phyloP scores from a whole-genome alignment of 2,329 filamentous ascomycete species.

The Exophiala sp. region DNA sequence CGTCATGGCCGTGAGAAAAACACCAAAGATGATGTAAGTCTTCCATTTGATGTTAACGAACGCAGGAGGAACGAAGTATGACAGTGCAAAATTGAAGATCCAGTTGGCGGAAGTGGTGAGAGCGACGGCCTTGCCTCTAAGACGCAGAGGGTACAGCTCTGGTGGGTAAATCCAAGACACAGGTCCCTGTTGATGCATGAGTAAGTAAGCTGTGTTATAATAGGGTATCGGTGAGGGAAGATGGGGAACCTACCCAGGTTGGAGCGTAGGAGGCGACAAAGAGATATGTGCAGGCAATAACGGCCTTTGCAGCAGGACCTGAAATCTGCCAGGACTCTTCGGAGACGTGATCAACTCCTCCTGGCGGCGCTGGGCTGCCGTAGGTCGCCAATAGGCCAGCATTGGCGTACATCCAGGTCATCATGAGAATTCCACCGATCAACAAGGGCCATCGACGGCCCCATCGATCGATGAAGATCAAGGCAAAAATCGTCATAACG shows the following conservation, averaged over 20 bases:
- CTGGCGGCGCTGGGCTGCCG: slow-evolving; percentile 39
- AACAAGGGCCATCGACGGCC: slow-evolving; percentile 68
- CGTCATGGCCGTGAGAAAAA: slow-evolving; percentile 66
- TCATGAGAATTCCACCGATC: slow-evolving; percentile 64
- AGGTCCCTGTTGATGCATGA: slow-evolving; percentile 42
- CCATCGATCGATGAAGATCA: slow-evolving; percentile 72
- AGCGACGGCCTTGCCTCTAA: slow-evolving; percentile 63
- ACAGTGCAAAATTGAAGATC: slow-evolving; percentile 56
- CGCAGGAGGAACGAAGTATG: slow-evolving; percentile 57
- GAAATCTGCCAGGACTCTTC: slow-evolving; percentile 39
- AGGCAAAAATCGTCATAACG: slow-evolving; percentile 70
- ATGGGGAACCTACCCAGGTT: slow-evolving; percentile 53
- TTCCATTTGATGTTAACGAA: slow-evolving; percentile 58
- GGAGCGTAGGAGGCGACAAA: slow-evolving; percentile 68
- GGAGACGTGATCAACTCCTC: slow-evolving; percentile 33
- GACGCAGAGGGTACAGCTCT: slow-evolving; percentile 60
- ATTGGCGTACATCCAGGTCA: slow-evolving; percentile 43
- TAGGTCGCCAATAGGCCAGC: slow-evolving; percentile 40
- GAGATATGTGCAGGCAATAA: slow-evolving; percentile 69
- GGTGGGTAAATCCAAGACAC: slow-evolving; percentile 59
- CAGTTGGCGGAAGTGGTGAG: slow-evolving; percentile 62
- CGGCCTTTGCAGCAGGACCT: slow-evolving; percentile 54
- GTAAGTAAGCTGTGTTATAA: too few relatives aligned
- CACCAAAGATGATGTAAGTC: slow-evolving; percentile 72
- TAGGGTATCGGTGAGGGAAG: too few relatives aligned